Evolutionary conservation across 306 rosid species (phyloP).

Genomic region (Luffa acutangula): DNA sequence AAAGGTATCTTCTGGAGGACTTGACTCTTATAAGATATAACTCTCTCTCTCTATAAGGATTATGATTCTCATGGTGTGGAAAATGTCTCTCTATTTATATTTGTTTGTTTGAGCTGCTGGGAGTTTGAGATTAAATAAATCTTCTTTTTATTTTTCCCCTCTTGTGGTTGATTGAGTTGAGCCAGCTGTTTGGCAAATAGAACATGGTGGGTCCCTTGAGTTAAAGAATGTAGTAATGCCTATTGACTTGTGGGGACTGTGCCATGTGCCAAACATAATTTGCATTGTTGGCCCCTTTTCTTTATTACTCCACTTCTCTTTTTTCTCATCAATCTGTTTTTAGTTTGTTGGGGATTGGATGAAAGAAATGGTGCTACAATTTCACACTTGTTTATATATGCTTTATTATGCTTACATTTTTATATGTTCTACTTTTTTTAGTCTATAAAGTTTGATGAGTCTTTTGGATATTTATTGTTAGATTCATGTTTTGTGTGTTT

Average conservation of each 20-base stretch:
- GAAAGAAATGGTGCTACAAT: not conserved
- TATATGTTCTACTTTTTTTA: not conserved
- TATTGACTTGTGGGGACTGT: constrained; percentile 30
- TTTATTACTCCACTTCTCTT: constrained; percentile 9
- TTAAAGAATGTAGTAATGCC: constrained; percentile 11
- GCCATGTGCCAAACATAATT: constrained; percentile 32
- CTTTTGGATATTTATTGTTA: not conserved
- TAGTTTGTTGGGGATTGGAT: not conserved
- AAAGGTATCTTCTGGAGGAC: not conserved
- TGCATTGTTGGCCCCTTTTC: constrained; percentile 4
- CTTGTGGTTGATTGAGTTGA: not conserved
- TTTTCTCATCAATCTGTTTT: not conserved
- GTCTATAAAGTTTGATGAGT: not conserved
- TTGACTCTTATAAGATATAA: not conserved
- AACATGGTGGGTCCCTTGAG: constrained; percentile 29
- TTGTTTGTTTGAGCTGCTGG: constrained; percentile 25
- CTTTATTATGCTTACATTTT: not conserved
- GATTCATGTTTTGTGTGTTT: not conserved
- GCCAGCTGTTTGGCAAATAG: constrained; percentile 51
- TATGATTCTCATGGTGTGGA: not conserved
- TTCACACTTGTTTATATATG: not conserved
- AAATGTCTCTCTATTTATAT: not conserved
- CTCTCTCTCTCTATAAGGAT: not conserved
- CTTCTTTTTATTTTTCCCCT: not conserved
- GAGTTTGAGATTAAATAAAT: constrained; percentile 5